Conservation (phyloP, 139 green algal species). For the Chlorella sp. region DNA sequence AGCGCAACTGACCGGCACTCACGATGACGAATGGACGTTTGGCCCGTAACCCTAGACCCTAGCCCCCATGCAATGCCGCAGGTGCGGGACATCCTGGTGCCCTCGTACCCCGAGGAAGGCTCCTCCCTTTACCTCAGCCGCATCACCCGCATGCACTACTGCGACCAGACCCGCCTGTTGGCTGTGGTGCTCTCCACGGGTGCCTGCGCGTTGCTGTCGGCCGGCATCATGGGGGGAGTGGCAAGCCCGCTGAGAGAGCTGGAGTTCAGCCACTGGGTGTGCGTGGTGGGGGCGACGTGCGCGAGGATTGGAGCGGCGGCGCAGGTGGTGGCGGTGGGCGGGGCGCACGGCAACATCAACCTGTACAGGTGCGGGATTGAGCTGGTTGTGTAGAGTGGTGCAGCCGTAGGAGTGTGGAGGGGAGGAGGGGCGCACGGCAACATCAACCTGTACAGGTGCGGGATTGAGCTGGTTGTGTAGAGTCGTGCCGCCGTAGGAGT, state of each 20-base stretch:
- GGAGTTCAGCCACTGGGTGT: neutral
- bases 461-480: no score
- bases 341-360: neutral
- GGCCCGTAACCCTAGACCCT: no score
- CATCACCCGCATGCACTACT: neutral
- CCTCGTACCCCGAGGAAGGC: no score
- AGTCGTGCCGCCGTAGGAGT: neutral
- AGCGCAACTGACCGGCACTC: no score
- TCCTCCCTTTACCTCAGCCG: no score
- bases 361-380: neutral
- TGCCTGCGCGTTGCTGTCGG: neutral
- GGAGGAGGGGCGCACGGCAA: neutral
- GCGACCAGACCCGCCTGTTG: neutral
- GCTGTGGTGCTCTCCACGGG: neutral
- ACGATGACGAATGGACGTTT: no score
- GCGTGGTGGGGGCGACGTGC: neutral
- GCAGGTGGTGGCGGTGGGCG: neutral
- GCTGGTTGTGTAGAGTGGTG: no score
- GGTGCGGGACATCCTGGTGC: neutral
- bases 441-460: neutral
- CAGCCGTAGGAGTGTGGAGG: neutral
- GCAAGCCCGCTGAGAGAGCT: no score
- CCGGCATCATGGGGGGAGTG: no score
- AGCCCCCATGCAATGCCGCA: no score
- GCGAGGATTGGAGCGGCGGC: neutral